Evolutionary conservation across 495 filamentous ascomycete species (phyloP), one percentile per base, ranked within the genome.

Genomic region (Evansstolkia leycettana): DNA sequence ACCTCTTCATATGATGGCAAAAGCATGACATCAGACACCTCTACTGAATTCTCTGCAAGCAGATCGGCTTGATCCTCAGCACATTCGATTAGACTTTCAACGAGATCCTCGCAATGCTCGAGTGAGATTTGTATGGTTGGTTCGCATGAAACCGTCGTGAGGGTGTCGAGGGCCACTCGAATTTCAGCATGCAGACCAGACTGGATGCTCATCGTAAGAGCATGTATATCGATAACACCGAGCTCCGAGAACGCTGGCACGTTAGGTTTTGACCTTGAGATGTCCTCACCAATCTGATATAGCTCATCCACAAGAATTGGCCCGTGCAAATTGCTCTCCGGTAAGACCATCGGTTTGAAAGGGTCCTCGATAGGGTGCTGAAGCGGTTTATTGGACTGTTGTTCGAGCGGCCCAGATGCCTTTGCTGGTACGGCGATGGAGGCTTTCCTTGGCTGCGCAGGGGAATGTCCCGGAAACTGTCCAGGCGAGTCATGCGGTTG

Each of bases 201-300:
- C 41, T 92, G 84, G n/a, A 98, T 65, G 47, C 84, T 83, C 69
- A 84, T 83, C 1, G 76, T 93, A 27, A 98, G 67, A n/a, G 89
- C 85, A 43, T 85, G 82, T 17, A 95, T 78, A 47, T 98, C 88
- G 36, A 98, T 78, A 11, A 82, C 63, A 8, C 90, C 90, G 18
- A 95, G 63, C 44, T 98, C 89, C 3, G 65, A 58, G n/a, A 82
- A 69, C 1, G 61, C 55, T 2, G 90, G 90, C 28, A 88, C 66
- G 41, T 76, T 78, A 1, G 85, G 84, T 46, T 75, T 81, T 42
- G 70, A 58, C 40, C 61, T 66, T 17, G 65, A 56, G 14, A 92
- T 58, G 17, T 83, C 75, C 28, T 66, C 62, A 13, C 81, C 76
- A 40, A 83, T 50, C 35, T 71, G 70, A 29, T 59, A 64, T 41